Evolutionary conservation across 345 rosid genomes (phyloP), one percentile per base, ranked within the genome.

Genomic region (Citrus hindsii): DNA sequence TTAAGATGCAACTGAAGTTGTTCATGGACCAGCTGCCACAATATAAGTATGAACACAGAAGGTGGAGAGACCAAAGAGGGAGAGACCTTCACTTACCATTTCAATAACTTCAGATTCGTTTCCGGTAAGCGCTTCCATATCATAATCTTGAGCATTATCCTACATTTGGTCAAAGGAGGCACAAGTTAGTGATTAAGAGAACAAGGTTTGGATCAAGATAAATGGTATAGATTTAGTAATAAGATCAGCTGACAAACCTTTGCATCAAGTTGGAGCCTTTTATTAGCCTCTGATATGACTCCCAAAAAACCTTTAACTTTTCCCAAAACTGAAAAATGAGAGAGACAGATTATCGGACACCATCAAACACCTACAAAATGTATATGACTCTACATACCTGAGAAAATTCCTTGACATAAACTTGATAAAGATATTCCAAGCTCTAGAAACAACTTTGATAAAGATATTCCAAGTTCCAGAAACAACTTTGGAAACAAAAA

Each of bases 101-200:
- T 96, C 98, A 72, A 94, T 89, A 48, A 92, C 88, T 79, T 89
- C 76, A 46, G 97, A 79, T 80, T 93, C 97, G 74, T 88, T 78
- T 72, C 97, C 98, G 0, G 81, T 83, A 37, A 93, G 90, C 24
- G 70, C 87, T 82, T 96, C 98, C 35, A 96, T 92, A 80, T 91
- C 94, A 80, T 76, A 86, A 48, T 86, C 86, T 71, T 81, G 80
- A 4, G 88, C 79, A 75, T 91, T 93, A 37, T 86, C 93, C 97
- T 89, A 64, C 37, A 58, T 40, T 76, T 72, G 58, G 37, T 21
- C 75, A 56, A 40, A 18, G 24, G 0, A 59, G 22, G 24, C 24
- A 61, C 33, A 51, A 7, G 37, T 67, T 16, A 25, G 46, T 14
- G 40, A 67, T 27, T 40, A 40, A 21, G 12, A 59, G 30, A 55